Base-by-base conservation (phyloP, 2,329 filamentous ascomycete genomes). In the Xylariaceae sp. region DNA sequence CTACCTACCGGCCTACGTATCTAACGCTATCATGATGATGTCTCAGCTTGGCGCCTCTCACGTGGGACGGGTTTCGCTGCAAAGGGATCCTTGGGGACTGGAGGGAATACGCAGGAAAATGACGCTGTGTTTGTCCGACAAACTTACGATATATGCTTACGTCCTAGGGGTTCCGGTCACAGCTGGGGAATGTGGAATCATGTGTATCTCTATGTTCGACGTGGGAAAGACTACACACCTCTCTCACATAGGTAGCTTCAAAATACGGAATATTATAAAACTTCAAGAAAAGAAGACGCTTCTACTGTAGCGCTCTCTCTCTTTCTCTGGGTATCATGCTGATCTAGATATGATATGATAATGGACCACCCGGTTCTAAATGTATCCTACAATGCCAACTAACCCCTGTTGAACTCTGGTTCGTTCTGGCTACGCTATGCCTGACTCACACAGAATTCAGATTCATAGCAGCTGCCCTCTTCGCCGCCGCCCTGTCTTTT, bases 401-500 rank as follows among this genome's bases (percentile, higher is more conserved):
- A 62, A 50, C 23, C 23, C 23, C 23, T 30, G 23, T 30, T 4
- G 23, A 30, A 30, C 23, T 30, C 23, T 30, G 23, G 23, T 30
- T 30, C 23, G 23, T 30, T 30, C 23, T 30, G 23, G 23, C 23
- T 30, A 30, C 4, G 23, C 23, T 30, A 30, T 30, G 23, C 23
- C 23, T 5, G 23, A 30, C 37, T 41, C 37, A 9, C 37, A 41
- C 8, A 41, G 39, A 3, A 1, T 35, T 49, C 2, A 44, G 35
- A 47, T 55, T 55, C 2, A 53, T 41, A 15, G 53, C 41, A 13
- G 60, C 51, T 1, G 59, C 63, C 48, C 61, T 53, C 57, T 65
- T 64, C 1, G 57, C 58, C 23, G 53, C 51, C 7, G 23, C 52
- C 58, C 35, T 51, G 13, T 57, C 72, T 68, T 77, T 79, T 59